phyloP scores from a whole-genome alignment of 306 rosid species.

The Cucumis hystrix region DNA sequence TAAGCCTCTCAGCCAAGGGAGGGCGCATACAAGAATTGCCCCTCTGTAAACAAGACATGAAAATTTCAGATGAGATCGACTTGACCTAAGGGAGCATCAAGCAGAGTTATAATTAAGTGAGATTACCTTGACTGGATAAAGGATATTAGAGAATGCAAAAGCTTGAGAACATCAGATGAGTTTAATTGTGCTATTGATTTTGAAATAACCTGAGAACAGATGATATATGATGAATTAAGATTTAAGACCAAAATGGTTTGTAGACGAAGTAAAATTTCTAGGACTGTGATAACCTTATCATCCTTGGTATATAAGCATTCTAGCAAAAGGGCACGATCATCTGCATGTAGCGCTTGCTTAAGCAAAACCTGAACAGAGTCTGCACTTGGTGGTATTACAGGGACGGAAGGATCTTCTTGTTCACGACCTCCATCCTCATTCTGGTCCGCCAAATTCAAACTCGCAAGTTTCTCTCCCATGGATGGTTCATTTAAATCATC shows the following conservation, averaged over 20 bases:
- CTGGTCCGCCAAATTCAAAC: slow-evolving; percentile 33
- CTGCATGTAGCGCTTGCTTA: slow-evolving; percentile 75
- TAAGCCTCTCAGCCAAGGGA: slow-evolving; percentile 63
- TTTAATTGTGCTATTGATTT: slow-evolving; percentile 55
- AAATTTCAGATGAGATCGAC: background rate
- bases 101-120: background rate
- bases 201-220: slow-evolving; percentile 45
- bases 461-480: slow-evolving; percentile 75
- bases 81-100: background rate
- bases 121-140: slow-evolving; percentile 51
- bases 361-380: slow-evolving; percentile 70
- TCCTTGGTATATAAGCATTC: slow-evolving; percentile 71
- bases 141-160: slow-evolving; percentile 52
- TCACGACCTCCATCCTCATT: slow-evolving; percentile 14
- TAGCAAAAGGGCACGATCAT: slow-evolving; percentile 51
- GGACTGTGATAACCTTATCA: slow-evolving; percentile 36
- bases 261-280: background rate
- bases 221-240: background rate
- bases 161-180: slow-evolving; percentile 51
- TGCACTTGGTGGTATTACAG: slow-evolving; percentile 55
- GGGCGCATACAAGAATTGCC: slow-evolving; percentile 63
- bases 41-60: slow-evolving; percentile 26
- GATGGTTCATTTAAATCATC: slow-evolving; percentile 52
- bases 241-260: background rate
- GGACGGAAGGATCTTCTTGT: slow-evolving; percentile 25